Percentiles rank a stretch among this genome's conserved stretches.
Evolutionary conservation across 768 basidiomycete species (phyloP).

Genomic region (Lenzites betulinus): DNA sequence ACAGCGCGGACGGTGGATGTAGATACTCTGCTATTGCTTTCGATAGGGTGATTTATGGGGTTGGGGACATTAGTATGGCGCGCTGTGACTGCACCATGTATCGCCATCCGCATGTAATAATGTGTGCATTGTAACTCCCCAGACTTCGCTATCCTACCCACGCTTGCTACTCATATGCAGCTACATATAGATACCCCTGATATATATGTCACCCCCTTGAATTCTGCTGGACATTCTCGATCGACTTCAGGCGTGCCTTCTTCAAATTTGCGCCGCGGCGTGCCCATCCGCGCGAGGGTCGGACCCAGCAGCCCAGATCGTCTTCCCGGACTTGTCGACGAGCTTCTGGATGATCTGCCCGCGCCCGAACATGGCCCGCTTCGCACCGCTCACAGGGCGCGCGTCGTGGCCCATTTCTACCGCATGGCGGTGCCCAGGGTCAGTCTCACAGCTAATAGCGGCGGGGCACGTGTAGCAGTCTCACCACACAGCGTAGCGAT

Average conservation of each 20-base stretch:
- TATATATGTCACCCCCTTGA: neutral
- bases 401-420: constrained; percentile 91
- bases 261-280: constrained; percentile 80
- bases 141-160: neutral
- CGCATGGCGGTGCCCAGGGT: neutral
- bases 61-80: neutral
- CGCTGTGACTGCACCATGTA: neutral
- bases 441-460: neutral
- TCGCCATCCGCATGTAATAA: neutral
- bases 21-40: neutral
- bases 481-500: constrained; percentile 68
- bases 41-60: neutral
- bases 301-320: constrained; percentile 95
- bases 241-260: neutral
- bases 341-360: constrained; percentile 91
- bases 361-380: constrained; percentile 69
- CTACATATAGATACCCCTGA: neutral
- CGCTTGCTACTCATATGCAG: neutral
- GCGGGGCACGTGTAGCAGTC: constrained; percentile 19
- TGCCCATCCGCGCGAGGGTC: constrained; percentile 90
- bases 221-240: constrained; percentile 50
- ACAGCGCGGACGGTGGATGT: constrained; percentile 33
- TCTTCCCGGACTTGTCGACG: constrained; percentile 59
- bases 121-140: neutral
- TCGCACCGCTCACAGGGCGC: constrained; percentile 59